Conservation (phyloP, 2,329 filamentous ascomycete species). For the Dactylonectria macrodidyma region DNA sequence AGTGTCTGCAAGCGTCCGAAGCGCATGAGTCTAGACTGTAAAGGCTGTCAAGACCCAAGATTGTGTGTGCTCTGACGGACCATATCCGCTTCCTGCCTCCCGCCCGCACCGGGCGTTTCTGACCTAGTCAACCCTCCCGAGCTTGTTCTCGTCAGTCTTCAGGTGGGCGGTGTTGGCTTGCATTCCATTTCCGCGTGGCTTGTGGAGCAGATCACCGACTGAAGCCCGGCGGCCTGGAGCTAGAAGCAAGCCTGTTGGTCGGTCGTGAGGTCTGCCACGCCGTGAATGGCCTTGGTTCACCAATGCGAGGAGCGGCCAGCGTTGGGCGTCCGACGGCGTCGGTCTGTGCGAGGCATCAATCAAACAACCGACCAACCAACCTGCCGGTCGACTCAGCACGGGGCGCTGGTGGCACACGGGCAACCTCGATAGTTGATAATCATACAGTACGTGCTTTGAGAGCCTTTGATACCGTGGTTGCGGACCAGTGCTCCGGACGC, state of each 20-base stretch:
- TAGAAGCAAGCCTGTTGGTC: conserved; percentile 32
- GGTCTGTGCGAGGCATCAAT: conserved; percentile 45
- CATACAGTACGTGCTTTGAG: too few species aligned
- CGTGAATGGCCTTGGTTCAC: conserved; percentile 31
- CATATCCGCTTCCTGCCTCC: conserved; percentile 28
- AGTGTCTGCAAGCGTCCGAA: conserved; percentile 18
- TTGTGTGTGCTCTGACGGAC: conserved; percentile 30
- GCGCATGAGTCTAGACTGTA: conserved; percentile 27
- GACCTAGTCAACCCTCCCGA: conserved; percentile 28
- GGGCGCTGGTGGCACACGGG: conserved; percentile 1
- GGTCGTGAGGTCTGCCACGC: conserved; percentile 38
- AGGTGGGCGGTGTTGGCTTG: conserved; percentile 31
- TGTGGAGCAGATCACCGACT: conserved; percentile 44
- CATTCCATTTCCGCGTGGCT: conserved; percentile 49
- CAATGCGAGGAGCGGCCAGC: conserved; percentile 32
- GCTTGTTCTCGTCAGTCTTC: conserved; percentile 29
- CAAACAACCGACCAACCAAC: conserved; percentile 26
- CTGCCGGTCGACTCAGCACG: not conserved
- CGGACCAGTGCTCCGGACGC: not conserved
- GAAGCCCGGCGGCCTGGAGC: conserved; percentile 20
- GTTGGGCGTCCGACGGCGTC: conserved; percentile 30
- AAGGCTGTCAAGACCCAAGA: too few species aligned
- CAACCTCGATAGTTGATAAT: not conserved
- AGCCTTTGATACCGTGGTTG: not conserved
- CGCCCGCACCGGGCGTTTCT: conserved; percentile 8